Conservation (phyloP, 345 rosid species). For the Pelargonium nanum region DNA sequence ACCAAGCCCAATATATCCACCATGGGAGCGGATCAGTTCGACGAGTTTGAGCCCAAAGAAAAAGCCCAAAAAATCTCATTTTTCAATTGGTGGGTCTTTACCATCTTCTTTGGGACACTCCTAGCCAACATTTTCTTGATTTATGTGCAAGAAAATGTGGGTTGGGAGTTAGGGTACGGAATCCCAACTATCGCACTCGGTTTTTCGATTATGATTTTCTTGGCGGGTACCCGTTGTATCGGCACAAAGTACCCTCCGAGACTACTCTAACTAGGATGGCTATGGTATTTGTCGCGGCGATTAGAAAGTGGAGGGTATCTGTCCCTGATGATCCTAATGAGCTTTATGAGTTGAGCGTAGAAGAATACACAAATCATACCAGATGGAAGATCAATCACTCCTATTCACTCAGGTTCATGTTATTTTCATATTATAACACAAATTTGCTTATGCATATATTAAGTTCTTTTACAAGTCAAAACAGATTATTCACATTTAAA, state of each 20-base stretch:
- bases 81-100: slow-evolving; percentile 69
- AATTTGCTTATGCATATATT: too few species aligned
- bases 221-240: slow-evolving; percentile 36
- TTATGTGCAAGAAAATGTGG: slow-evolving; percentile 42
- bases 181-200: slow-evolving; percentile 37
- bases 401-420: slow-evolving; percentile 33
- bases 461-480: too few species aligned
- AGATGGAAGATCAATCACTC: slow-evolving; percentile 36
- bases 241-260: slow-evolving; percentile 43
- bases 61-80: slow-evolving; percentile 48
- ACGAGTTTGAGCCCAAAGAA: slow-evolving; percentile 49
- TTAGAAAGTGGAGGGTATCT: slow-evolving; percentile 29
- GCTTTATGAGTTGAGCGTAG: slow-evolving; percentile 35
- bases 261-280: slow-evolving; percentile 41
- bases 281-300: slow-evolving; percentile 39
- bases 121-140: slow-evolving; percentile 44
- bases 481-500: too few species aligned
- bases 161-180: slow-evolving; percentile 41
- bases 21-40: slow-evolving; percentile 65
- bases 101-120: slow-evolving; percentile 49
- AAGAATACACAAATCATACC: slow-evolving; percentile 19
- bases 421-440: too few species aligned
- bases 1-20: slow-evolving; percentile 63
- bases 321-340: slow-evolving; percentile 33
- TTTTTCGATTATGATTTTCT: slow-evolving; percentile 29